Evolutionary conservation across 768 basidiomycete species (phyloP), one percentile per base, ranked within the genome.

Genomic region (Baorangia bicolor): DNA sequence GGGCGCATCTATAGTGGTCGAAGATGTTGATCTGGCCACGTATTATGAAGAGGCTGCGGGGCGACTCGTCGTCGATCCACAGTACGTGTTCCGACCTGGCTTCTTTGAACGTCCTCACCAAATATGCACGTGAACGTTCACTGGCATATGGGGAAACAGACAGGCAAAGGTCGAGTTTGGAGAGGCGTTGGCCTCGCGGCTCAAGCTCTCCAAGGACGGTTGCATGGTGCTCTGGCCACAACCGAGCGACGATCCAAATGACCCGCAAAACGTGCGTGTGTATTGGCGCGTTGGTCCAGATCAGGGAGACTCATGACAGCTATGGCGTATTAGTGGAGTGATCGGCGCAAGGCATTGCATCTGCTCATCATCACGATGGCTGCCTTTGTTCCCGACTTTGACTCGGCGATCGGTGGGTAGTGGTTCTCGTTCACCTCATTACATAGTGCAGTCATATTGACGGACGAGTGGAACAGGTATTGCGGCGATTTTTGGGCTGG

Each of bases 41-140:
- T 83, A 81, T 55, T 83, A 86, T 45, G 84, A 86, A 57, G 66
- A 75, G 12, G 72, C 74, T 56, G 83, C 82, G 1, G 86, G 85
- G 11, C 75, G 85, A 20, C 70, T 87, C 39, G 81, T 87, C 48
- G 73, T 87, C 13, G 84, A 87, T 66, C 84, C 85, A 13, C 70
- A 75, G 85, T 84, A 55, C 21, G 81, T 76, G 31, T 31, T 21
- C 9, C 11, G 3, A 5, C 20, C 5, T 8, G 10, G 10, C 9
- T 23, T n/a, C 28, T 8, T 10, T 16, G 14, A 11, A n/a, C 11
- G 3, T 25, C 28, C 28, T 2, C 14, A 35, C 9, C 18, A 28
- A 21, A 28, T n/a, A 18, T 8, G 12, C 16, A 18, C 14, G 18
- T 7, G 16, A 16, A 31, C 3, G 25, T 25, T 57, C 21, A n/a